These are phyloP conservation scores for Xylaria sp. DNA, from an alignment of 2,329 filamentous ascomycete species.

Conservation along the genomic window DNA sequence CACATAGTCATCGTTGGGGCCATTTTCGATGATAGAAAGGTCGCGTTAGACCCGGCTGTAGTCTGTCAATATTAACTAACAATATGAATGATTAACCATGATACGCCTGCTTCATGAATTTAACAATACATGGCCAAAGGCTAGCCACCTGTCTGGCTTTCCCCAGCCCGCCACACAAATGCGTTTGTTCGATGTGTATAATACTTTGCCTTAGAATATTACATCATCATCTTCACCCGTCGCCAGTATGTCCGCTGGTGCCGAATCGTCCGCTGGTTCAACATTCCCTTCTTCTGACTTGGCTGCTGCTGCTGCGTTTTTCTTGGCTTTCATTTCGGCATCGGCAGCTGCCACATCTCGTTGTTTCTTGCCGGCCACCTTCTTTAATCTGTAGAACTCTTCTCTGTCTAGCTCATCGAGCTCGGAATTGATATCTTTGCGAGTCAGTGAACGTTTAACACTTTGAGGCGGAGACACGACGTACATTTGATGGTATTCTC, in stretches of 20 bases:
- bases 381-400: conserved; percentile 97
- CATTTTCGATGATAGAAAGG: background rate
- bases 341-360: conserved; percentile 77
- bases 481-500: conserved; percentile 99
- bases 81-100: conserved; percentile 26
- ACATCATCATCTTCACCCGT: conserved; percentile 84
- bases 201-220: conserved; percentile 70
- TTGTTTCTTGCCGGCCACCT: conserved; percentile 88
- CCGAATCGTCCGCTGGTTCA: conserved; percentile 54
- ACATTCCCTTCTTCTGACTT: conserved; percentile 52
- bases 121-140: conserved; percentile 32
- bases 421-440: conserved; percentile 91
- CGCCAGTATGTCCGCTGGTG: conserved; percentile 73
- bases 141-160: background rate
- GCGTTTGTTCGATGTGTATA: background rate
- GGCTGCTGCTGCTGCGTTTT: conserved; percentile 57
- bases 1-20: background rate
- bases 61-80: conserved; percentile 22
- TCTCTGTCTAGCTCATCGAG: conserved; percentile 97
- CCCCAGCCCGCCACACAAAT: background rate
- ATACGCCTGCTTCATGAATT: conserved; percentile 35
- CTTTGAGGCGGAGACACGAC: conserved; percentile 41
- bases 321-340: conserved; percentile 79
- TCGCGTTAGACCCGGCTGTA: background rate
- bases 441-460: conserved; percentile 14